Conservation (phyloP, 208 protist species). For the Crithidia mellificae region DNA sequence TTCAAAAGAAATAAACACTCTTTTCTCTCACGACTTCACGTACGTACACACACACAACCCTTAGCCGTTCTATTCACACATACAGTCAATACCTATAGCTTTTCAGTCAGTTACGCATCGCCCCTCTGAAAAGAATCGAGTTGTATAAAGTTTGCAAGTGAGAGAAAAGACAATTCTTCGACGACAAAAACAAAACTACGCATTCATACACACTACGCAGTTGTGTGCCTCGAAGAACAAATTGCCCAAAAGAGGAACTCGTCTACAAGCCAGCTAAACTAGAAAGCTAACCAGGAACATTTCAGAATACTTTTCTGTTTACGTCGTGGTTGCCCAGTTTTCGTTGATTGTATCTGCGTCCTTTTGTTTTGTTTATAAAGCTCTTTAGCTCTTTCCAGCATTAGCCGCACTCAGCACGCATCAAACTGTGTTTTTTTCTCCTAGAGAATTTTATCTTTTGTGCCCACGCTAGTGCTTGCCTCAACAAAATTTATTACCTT, state of each 20-base stretch:
- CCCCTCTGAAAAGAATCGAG: background rate
- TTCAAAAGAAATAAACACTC: too few relatives aligned
- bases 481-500: background rate
- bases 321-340: background rate
- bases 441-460: background rate
- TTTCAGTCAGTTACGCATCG: background rate
- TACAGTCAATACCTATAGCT: background rate
- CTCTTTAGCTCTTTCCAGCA: background rate
- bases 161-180: background rate
- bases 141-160: background rate
- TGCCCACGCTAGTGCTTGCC: background rate
- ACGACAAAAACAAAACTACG: background rate
- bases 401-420: background rate
- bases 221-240: background rate
- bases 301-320: background rate
- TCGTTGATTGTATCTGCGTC: background rate
- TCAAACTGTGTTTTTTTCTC: background rate
- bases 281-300: too few relatives aligned
- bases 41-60: too few relatives aligned
- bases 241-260: background rate
- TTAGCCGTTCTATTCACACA: background rate
- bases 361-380: background rate
- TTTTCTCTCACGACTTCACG: too few relatives aligned
- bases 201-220: background rate
- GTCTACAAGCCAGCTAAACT: background rate